Base-by-base conservation (phyloP, 345 rosid genomes). In the Eucalyptus pauciflora region DNA sequence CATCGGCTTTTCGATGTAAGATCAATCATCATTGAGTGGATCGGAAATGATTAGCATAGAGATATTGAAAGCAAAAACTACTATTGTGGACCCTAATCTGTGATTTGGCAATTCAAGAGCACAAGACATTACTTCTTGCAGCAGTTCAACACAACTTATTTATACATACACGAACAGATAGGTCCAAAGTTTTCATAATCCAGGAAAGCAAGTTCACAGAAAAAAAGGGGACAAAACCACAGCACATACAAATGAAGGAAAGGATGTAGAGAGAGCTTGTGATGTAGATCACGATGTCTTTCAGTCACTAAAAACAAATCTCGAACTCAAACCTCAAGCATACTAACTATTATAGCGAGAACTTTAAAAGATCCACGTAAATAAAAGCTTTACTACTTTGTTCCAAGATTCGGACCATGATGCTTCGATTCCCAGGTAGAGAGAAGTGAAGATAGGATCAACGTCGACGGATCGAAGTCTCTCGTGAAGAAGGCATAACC, bases 401-500 rank as follows among this genome's bases (percentile, higher is more conserved):
- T 92, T 89, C 87, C 89, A 86, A 90, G 88, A 89, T 90, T 94
- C 96, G 94, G 96, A 94, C 96, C 94, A 87, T 92, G 94, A 91
- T 90, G 96, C 96, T 94, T 94, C 96, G 50, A 92, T 94, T 92
- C 96, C 95, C 94, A 88, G n/a, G 88, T 80, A 52, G 86, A 91
- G 91, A 60, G 89, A 69, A 67, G 87, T 86, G 89, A 71, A 90
- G 88, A 31, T 51, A 88, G 90, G 90, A 50, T 31, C 6, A 49
- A 86, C 45, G 12, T 51, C 87, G 48, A 62, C 6, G 27, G 46
- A 86, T 86, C n/a, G 31, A 86, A 52, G 88, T 86, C 67, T 56
- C 50, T 7, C 27, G 50, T 22, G 69, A 86, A 86, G 88, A 86
- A 86, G 56, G 67, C 46, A 33, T 37, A 86, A 56, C 88, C 88